Conservation (phyloP, 192 early-diverging fungal species). For the Podila epigama region DNA sequence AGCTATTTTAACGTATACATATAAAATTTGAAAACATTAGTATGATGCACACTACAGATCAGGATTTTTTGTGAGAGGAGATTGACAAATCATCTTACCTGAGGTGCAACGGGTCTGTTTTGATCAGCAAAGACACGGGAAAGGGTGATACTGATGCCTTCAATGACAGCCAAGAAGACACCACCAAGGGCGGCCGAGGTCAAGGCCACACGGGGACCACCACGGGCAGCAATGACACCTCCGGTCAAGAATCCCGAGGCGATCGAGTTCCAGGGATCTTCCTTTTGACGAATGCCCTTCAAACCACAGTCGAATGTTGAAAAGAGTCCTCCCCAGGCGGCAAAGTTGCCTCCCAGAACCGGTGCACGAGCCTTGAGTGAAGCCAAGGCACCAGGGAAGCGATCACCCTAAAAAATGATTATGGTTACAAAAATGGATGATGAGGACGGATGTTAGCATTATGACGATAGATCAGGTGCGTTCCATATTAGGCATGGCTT, state of each 20-base stretch:
- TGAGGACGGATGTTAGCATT: neutral
- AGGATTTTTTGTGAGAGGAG: neutral
- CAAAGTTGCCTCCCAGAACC: conserved; percentile 97
- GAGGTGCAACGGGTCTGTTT: conserved; percentile 43
- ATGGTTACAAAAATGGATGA: neutral
- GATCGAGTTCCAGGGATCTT: conserved; percentile 99
- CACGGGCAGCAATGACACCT: conserved; percentile 91
- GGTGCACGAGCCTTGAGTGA: conserved; percentile 95
- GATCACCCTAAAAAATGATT: conserved; percentile 70
- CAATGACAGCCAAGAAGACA: conserved; percentile 91
- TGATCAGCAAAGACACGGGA: conserved; percentile 26
- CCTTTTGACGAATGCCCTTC: conserved; percentile 94
- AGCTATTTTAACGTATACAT: conserved; percentile 8
- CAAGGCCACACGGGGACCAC: conserved; percentile 62
- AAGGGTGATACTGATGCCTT: conserved; percentile 83
- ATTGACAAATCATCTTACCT: conserved; percentile 20
- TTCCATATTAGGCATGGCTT: no score
- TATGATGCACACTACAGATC: neutral
- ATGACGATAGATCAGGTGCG: neutral
- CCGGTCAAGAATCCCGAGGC: conserved; percentile 94
- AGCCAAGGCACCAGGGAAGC: conserved; percentile 84
- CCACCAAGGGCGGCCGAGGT: conserved; percentile 91
- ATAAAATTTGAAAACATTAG: neutral
- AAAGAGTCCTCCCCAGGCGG: conserved; percentile 99
- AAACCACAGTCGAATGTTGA: conserved; percentile 97